phyloP scores from a whole-genome alignment of 495 filamentous ascomycete genomes.

The Neurospora sp. region DNA sequence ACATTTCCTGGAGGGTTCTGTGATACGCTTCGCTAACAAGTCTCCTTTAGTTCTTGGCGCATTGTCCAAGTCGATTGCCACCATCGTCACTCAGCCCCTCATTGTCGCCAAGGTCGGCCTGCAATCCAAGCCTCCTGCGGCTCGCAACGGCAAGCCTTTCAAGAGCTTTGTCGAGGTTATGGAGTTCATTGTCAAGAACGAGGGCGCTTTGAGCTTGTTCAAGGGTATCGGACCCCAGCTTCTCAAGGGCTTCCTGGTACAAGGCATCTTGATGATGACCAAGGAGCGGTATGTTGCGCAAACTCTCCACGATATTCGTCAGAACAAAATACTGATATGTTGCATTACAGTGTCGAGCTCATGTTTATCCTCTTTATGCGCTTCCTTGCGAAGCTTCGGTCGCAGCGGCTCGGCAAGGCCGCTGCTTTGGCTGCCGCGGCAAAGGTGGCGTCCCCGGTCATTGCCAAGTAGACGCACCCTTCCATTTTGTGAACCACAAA shows the following conservation, averaged over 20 bases:
- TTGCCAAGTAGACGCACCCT: slow-evolving; percentile 27
- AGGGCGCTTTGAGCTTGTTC: slow-evolving; percentile 74
- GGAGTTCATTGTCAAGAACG: slow-evolving; percentile 80
- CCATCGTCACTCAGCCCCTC: slow-evolving; percentile 85
- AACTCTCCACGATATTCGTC: neutral
- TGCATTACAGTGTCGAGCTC: slow-evolving; percentile 64
- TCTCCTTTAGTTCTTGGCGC: slow-evolving; percentile 68
- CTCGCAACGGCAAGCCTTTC: slow-evolving; percentile 81
- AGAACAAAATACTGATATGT: slow-evolving; percentile 11
- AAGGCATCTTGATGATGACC: slow-evolving; percentile 97
- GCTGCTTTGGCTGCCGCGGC: slow-evolving; percentile 46
- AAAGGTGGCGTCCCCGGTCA: slow-evolving; percentile 35
- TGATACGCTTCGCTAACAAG: neutral
- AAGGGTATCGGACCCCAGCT: slow-evolving; percentile 96
- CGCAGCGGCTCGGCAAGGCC: slow-evolving; percentile 59
- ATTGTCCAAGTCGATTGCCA: slow-evolving; percentile 86
- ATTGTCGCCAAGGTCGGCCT: slow-evolving; percentile 98
- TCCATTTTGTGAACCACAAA: neutral
- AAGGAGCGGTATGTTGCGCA: slow-evolving; percentile 74
- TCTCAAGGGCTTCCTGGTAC: slow-evolving; percentile 83
- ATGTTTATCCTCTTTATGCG: slow-evolving; percentile 79
- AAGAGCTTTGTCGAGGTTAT: slow-evolving; percentile 94
- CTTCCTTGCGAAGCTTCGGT: slow-evolving; percentile 60
- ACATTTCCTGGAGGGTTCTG: neutral
- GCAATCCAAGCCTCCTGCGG: slow-evolving; percentile 82